Percentiles rank a stretch among this genome's conserved stretches.
These are phyloP conservation scores for Aspergillus fumigatiaffinis DNA, from an alignment of 2,329 filamentous ascomycete species.

Conservation along the genomic window DNA sequence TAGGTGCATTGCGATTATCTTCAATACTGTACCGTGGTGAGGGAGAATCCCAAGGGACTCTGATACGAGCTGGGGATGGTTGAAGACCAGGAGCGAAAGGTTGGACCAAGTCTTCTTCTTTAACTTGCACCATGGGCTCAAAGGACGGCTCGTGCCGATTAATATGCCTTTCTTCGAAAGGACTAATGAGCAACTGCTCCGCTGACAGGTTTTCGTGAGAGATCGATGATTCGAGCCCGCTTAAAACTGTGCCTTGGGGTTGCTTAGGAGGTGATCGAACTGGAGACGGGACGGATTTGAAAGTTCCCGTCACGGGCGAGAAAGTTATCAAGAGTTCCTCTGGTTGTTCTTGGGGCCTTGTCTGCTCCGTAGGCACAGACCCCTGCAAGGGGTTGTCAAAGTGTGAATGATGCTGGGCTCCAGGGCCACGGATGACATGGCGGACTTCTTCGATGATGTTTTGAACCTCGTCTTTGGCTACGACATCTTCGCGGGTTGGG, in stretches of 20 bases:
- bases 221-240: constrained; percentile 9
- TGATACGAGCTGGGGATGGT: constrained; percentile 7
- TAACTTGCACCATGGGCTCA: constrained; percentile 10
- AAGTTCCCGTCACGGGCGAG: constrained; percentile 43
- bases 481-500: not conserved
- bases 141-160: constrained; percentile 7
- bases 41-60: constrained; percentile 10
- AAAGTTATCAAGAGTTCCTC: constrained; percentile 40
- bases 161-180: constrained; percentile 8
- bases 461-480: constrained; percentile 1
- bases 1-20: constrained; percentile 3
- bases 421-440: not conserved
- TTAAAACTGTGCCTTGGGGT: constrained; percentile 15
- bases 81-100: constrained; percentile 7
- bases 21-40: not conserved
- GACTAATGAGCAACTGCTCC: constrained; percentile 3
- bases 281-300: constrained; percentile 38
- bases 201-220: constrained; percentile 3
- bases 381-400: not conserved
- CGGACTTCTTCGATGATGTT: constrained; percentile 1
- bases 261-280: constrained; percentile 25
- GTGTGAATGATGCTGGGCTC: not conserved
- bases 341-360: constrained; percentile 15
- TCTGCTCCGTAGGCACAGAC: constrained; percentile 8
- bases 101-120: not conserved